phyloP scores from a whole-genome alignment of 306 rosid species.

The Cucumis sativus region DNA sequence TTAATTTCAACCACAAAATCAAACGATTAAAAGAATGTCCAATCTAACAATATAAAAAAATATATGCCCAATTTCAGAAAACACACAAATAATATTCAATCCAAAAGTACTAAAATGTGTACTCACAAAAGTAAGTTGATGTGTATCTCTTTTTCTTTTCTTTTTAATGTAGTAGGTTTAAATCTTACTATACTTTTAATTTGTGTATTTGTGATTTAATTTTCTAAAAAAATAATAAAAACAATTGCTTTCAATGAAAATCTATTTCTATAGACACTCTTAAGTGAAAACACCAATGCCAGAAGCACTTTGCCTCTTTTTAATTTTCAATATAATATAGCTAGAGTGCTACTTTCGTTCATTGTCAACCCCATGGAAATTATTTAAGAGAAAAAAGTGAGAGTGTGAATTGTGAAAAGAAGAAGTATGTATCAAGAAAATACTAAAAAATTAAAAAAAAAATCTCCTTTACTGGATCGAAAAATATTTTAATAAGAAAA shows the following conservation, averaged over 20 bases:
- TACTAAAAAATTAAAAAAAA: too few species aligned
- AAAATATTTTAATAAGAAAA: too few species aligned
- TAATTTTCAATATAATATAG: too few species aligned
- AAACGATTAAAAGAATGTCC: not conserved
- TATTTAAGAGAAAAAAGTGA: not conserved
- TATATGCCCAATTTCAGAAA: not conserved
- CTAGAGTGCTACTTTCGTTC: too few species aligned
- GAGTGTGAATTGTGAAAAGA: not conserved
- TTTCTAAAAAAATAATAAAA: not conserved
- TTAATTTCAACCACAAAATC: not conserved
- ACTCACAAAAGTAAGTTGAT: not conserved
- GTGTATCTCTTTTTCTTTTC: not conserved
- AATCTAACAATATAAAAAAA: not conserved
- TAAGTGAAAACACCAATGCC: not conserved
- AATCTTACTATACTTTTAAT: not conserved
- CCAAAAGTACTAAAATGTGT: not conserved
- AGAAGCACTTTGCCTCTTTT: too few species aligned
- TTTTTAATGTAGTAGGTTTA: not conserved
- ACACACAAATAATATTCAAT: not conserved
- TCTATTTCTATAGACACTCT: not conserved
- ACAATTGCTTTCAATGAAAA: not conserved
- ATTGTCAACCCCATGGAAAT: not conserved
- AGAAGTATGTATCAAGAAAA: too few species aligned
- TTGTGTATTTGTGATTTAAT: not conserved
- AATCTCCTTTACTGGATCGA: not conserved